A percentile compares a stretch with the other conserved stretches of the same genome.
These are phyloP conservation scores for Backusella australiensis DNA, from an alignment of 192 early-diverging fungal species.

Conservation along the genomic window DNA sequence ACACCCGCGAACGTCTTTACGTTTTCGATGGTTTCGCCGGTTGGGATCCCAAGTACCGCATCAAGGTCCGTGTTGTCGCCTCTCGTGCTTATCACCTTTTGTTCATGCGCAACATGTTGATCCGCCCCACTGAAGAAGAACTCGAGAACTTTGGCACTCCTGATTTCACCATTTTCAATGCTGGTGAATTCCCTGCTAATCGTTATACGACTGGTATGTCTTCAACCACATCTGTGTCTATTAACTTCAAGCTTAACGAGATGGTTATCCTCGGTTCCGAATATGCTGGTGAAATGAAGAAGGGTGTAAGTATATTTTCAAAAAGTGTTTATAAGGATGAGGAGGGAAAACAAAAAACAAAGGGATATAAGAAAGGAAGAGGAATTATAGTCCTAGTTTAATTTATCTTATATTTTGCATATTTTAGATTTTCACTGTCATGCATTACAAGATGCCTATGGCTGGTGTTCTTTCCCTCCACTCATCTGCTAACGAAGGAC, in stretches of 20 bases:
- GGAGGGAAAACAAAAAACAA: neutral
- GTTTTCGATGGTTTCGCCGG: slow-evolving; percentile 98
- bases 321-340: neutral
- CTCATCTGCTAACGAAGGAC: slow-evolving; percentile 94
- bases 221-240: slow-evolving; percentile 85
- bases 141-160: slow-evolving; percentile 91
- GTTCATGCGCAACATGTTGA: slow-evolving; percentile 99
- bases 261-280: slow-evolving; percentile 99
- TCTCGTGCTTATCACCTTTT: slow-evolving; percentile 94
- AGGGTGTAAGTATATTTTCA: slow-evolving; percentile 65
- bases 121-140: slow-evolving; percentile 90
- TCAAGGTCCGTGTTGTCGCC: slow-evolving; percentile 95
- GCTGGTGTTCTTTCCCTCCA: slow-evolving; percentile 83
- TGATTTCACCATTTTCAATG: slow-evolving; percentile 98
- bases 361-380: neutral
- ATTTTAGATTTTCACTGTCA: slow-evolving; percentile 82
- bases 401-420: neutral
- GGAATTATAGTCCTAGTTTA: neutral
- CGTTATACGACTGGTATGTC: slow-evolving; percentile 95
- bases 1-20: slow-evolving; percentile 89
- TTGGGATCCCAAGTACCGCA: slow-evolving; percentile 97
- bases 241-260: slow-evolving; percentile 91
- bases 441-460: slow-evolving; percentile 99
- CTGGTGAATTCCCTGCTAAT: slow-evolving; percentile 93
- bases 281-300: slow-evolving; percentile 99